Conservation (phyloP, 2,329 filamentous ascomycete species). For the Penicillium corylophilum region DNA sequence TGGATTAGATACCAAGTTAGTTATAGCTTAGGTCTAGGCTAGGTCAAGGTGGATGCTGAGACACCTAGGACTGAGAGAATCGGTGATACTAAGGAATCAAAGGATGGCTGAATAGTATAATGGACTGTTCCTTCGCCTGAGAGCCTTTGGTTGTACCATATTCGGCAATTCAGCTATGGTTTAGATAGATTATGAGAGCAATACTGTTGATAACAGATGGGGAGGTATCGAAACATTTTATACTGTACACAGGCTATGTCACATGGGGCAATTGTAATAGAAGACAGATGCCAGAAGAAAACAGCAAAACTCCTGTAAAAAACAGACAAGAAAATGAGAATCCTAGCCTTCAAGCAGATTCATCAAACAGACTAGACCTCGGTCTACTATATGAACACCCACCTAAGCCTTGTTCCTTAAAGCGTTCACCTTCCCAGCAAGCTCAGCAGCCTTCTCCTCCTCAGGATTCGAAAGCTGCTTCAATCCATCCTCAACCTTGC, state of each 20-base stretch:
- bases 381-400: not conserved
- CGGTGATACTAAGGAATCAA: not conserved
- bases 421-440: slow-evolving; percentile 3
- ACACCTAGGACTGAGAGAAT: not conserved
- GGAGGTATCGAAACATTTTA: slow-evolving; percentile 25
- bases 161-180: not conserved
- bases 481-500: not conserved
- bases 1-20: not conserved
- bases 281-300: slow-evolving; percentile 21
- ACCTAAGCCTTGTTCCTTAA: not conserved
- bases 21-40: not conserved
- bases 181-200: not conserved
- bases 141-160: not conserved
- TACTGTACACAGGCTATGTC: slow-evolving; percentile 32
- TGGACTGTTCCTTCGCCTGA: not conserved
- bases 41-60: not conserved
- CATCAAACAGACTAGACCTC: not conserved
- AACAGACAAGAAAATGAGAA: slow-evolving; percentile 5
- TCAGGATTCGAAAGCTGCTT: slow-evolving; percentile 1
- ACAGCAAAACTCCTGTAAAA: slow-evolving; percentile 19
- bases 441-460: slow-evolving; percentile 14
- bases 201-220: not conserved
- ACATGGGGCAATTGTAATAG: slow-evolving; percentile 18
- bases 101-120: not conserved
- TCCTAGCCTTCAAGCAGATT: not conserved